phyloP scores from a whole-genome alignment of 345 rosid genomes.

The Arabis hirsuta region DNA sequence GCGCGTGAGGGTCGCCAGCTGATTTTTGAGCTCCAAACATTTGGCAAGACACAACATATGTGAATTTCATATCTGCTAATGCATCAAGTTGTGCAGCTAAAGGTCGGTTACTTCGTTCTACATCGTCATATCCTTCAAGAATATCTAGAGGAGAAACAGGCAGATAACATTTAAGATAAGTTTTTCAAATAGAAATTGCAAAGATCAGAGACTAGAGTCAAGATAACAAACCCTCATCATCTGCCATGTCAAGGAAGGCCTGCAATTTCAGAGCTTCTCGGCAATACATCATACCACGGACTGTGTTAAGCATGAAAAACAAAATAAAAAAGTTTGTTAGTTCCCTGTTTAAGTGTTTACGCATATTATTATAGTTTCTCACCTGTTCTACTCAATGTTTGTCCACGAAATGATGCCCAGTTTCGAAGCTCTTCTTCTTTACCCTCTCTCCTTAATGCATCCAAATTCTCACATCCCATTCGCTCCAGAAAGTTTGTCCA shows the following conservation, averaged over 20 bases:
- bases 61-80: slow-evolving; percentile 85
- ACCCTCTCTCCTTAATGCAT: slow-evolving; percentile 53
- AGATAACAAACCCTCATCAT: slow-evolving; percentile 63
- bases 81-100: slow-evolving; percentile 78
- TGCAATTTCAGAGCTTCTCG: slow-evolving; percentile 87
- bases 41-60: slow-evolving; percentile 83
- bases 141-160: slow-evolving; percentile 59
- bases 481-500: slow-evolving; percentile 94
- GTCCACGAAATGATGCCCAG: slow-evolving; percentile 96
- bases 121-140: slow-evolving; percentile 73
- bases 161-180: slow-evolving; percentile 7
- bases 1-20: slow-evolving; percentile 86
- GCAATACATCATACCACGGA: slow-evolving; percentile 97
- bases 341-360: slow-evolving; percentile 11
- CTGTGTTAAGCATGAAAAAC: slow-evolving; percentile 51
- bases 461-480: slow-evolving; percentile 63
- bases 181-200: slow-evolving; percentile 19
- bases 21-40: slow-evolving; percentile 80
- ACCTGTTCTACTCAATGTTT: slow-evolving; percentile 96
- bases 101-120: slow-evolving; percentile 66
- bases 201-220: slow-evolving; percentile 20
- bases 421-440: slow-evolving; percentile 71
- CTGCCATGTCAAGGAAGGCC: slow-evolving; percentile 86
- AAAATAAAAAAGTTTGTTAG: not conserved
- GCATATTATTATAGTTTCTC: slow-evolving; percentile 19